Percentiles rank a stretch among this genome's conserved stretches.
phyloP scores from a whole-genome alignment of 75 land plant species.

The Sequoiadendron giganteum region DNA sequence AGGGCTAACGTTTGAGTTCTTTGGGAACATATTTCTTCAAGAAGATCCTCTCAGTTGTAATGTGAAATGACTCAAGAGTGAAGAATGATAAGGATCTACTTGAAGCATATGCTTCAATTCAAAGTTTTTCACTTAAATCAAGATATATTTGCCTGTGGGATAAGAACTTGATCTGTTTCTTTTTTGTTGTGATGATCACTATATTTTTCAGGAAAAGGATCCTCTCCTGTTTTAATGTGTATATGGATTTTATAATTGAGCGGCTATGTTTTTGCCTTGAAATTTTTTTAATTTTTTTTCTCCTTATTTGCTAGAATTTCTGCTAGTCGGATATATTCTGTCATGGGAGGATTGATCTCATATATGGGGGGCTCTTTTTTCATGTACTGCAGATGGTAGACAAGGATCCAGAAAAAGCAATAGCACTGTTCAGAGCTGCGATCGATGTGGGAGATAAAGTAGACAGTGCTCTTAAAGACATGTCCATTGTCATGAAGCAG shows the following conservation, averaged over 20 bases:
- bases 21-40: background rate
- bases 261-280: too few species aligned
- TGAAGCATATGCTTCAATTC: background rate
- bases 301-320: background rate
- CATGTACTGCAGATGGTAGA: constrained; percentile 30
- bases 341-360: background rate
- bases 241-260: background rate
- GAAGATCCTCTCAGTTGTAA: background rate
- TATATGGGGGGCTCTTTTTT: background rate
- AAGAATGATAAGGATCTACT: background rate
- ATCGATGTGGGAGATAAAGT: constrained; percentile 48
- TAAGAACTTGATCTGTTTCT: background rate
- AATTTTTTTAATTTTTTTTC: too few species aligned
- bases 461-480: constrained; percentile 49
- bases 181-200: background rate
- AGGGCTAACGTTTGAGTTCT: background rate
- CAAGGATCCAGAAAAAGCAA: constrained; percentile 46
- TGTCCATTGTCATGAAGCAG: constrained; percentile 53
- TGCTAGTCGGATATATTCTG: background rate
- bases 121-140: background rate
- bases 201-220: background rate
- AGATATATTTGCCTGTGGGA: background rate
- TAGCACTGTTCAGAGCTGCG: constrained; percentile 52
- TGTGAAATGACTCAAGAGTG: background rate
- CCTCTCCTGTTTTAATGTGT: background rate